Evolutionary conservation across 2,329 filamentous ascomycete species (phyloP).

Genomic region (Fusarium anguioides): DNA sequence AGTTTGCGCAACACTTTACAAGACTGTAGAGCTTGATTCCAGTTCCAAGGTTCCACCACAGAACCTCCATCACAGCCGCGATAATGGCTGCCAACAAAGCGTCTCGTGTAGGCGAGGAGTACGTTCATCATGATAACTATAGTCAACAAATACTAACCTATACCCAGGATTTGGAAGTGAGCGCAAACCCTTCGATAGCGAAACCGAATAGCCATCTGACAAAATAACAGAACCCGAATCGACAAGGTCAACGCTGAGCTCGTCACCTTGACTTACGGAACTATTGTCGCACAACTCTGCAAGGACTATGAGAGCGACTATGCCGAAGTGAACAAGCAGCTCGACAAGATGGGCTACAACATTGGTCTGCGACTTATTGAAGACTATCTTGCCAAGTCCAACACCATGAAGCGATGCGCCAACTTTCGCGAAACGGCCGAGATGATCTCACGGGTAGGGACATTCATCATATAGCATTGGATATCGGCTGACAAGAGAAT

Average conservation of each 20-base stretch:
- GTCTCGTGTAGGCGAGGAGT: constrained; percentile 72
- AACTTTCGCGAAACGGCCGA: constrained; percentile 98
- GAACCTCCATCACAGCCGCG: constrained; percentile 10
- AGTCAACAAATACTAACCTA: constrained; percentile 44
- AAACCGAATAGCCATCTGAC: constrained; percentile 22
- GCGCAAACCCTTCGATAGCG: constrained; percentile 49
- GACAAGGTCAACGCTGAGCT: constrained; percentile 99
- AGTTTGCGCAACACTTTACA: neutral
- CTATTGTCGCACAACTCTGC: constrained; percentile 95
- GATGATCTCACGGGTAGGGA: constrained; percentile 86
- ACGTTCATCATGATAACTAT: constrained; percentile 47
- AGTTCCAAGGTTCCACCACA: neutral
- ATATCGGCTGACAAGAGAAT: constrained; percentile 32
- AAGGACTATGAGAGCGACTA: constrained; percentile 97
- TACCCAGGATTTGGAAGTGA: constrained; percentile 89
- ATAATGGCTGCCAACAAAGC: constrained; percentile 70
- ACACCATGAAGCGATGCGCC: constrained; percentile 85
- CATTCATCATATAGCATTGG: no score
- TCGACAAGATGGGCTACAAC: constrained; percentile 99
- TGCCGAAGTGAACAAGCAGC: constrained; percentile 93
- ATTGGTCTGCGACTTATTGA: constrained; percentile 96
- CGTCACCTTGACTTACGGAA: constrained; percentile 96
- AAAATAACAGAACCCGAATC: constrained; percentile 78
- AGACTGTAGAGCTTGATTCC: neutral
- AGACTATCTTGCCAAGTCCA: constrained; percentile 96